Evolutionary conservation across 768 basidiomycete species (phyloP).

Genomic region (Amanita molliuscula): DNA sequence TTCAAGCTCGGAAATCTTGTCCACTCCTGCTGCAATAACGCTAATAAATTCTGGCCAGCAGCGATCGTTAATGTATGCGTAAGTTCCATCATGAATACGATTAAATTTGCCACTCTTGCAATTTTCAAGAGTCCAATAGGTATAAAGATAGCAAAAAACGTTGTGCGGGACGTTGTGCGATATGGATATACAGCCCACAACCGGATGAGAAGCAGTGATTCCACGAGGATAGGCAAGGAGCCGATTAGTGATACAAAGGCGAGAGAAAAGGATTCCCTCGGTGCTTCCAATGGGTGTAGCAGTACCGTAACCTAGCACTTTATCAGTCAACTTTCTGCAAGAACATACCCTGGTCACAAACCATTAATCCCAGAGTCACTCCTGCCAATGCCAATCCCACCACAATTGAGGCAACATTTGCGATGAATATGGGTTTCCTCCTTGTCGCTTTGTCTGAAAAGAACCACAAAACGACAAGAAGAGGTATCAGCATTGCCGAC

Average conservation of each 20-base stretch:
- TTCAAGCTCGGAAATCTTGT: constrained; percentile 7
- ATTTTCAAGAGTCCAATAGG: constrained; percentile 11
- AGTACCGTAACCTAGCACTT: background rate
- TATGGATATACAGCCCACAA: constrained; percentile 13
- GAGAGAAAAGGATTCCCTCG: constrained; percentile 2
- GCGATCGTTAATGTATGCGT: background rate
- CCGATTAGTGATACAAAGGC: constrained; percentile 5
- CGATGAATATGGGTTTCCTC: constrained; percentile 13
- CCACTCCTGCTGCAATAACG: background rate
- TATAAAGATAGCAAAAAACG: constrained; percentile 10
- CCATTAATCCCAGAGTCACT: background rate
- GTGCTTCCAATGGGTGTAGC: background rate
- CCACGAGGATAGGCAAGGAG: constrained; percentile 13
- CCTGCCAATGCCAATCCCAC: constrained; percentile 10
- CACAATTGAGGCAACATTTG: constrained; percentile 13
- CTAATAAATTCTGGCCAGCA: background rate
- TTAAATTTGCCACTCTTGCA: constrained; percentile 10
- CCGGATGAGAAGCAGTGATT: constrained; percentile 16
- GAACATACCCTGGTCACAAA: constrained; percentile 5
- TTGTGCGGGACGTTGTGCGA: constrained; percentile 4
- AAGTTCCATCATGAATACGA: constrained; percentile 8
- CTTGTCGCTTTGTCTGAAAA: constrained; percentile 13
- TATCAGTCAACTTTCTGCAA: background rate
- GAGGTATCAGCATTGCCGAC: constrained; percentile 6
- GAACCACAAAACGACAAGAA: constrained; percentile 13